Evolutionary conservation across 345 rosid species (phyloP), one percentile per base, ranked within the genome.

Genomic region (Gossypium stocksii): DNA sequence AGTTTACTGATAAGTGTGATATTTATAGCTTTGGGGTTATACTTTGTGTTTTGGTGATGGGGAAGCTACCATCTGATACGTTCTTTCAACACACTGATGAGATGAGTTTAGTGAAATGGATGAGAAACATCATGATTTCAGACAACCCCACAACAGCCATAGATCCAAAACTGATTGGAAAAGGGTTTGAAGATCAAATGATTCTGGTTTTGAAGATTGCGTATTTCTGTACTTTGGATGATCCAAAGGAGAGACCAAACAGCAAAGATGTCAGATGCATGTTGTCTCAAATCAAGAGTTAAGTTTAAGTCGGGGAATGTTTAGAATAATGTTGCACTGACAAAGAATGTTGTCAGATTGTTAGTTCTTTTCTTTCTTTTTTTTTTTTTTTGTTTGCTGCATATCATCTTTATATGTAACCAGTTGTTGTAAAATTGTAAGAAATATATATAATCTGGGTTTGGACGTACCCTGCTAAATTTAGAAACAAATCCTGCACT

Each of bases 1-100:
- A 92, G 82, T 93, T 95, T 85, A 92, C 98, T 0, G 97, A 92
- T n/a, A 89, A 82, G 85, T 90, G 97, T 74, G 98, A 94, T 67
- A 86, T 94, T 51, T 94, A 80, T 80, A 91, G 98, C 77, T 95
- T 89, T 45, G 97, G 99, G 45, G 93, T 95, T 43, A 29, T 91
- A 43, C 93, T 93, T 2, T 97, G 87, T 14, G 92, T 83, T 73
- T 46, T 92, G 79, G 89, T 92, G 77, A 89, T 89, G 43, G 96
- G 98, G 13, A 94, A 90, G 87, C 86, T 87, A 49, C 99, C 98
- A 25, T 88, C 97, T 1, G 99, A 94, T 41, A 89, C 85, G 25
- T 94, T 91, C 79, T 94, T 94, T 62, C 97, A 94, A 60, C 82
- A 80, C 60, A 92, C 97, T 0, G 81, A 80, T 1, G 97, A 95